Percentiles rank a stretch among this genome's conserved stretches.
These are phyloP conservation scores for Saccharomyces hybrid DNA, from an alignment of 1,139 yeast genomes.

Conservation along the genomic window DNA sequence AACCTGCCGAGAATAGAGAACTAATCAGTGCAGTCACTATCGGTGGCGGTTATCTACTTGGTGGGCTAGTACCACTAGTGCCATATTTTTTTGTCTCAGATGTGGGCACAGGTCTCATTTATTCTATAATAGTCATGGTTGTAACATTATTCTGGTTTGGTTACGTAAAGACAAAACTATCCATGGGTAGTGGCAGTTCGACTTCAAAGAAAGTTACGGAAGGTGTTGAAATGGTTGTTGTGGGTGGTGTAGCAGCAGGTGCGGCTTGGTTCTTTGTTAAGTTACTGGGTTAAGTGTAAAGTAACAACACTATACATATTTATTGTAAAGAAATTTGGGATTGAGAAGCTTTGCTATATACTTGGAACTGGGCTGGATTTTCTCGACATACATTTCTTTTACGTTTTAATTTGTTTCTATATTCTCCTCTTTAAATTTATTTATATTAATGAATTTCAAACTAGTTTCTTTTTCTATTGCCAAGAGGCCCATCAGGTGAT, in stretches of 20 bases:
- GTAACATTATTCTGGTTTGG: slow-evolving; percentile 85
- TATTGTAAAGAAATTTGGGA: neutral
- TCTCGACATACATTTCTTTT: neutral
- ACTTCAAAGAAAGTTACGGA: slow-evolving; percentile 55
- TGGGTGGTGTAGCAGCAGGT: slow-evolving; percentile 94
- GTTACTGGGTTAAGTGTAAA: slow-evolving; percentile 41
- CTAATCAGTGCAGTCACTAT: slow-evolving; percentile 67
- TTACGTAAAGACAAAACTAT: slow-evolving; percentile 70
- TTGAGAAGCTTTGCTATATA: neutral
- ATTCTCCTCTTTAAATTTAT: neutral
- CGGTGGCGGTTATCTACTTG: slow-evolving; percentile 66
- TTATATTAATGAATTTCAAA: neutral
- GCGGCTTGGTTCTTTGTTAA: slow-evolving; percentile 93
- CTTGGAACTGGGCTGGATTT: neutral
- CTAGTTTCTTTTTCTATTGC: neutral
- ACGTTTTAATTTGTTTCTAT: neutral
- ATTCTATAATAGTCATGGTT: slow-evolving; percentile 75
- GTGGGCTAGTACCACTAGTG: slow-evolving; percentile 69
- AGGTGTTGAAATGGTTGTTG: slow-evolving; percentile 85
- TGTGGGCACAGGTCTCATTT: slow-evolving; percentile 68
- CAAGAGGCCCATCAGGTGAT: neutral
- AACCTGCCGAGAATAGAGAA: slow-evolving; percentile 78
- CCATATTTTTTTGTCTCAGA: slow-evolving; percentile 70
- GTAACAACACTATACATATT: neutral
- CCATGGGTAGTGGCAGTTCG: slow-evolving; percentile 75